Base-by-base conservation (phyloP, 1,284 basidiomycete genomes). In the Wolfiporia cocos region DNA sequence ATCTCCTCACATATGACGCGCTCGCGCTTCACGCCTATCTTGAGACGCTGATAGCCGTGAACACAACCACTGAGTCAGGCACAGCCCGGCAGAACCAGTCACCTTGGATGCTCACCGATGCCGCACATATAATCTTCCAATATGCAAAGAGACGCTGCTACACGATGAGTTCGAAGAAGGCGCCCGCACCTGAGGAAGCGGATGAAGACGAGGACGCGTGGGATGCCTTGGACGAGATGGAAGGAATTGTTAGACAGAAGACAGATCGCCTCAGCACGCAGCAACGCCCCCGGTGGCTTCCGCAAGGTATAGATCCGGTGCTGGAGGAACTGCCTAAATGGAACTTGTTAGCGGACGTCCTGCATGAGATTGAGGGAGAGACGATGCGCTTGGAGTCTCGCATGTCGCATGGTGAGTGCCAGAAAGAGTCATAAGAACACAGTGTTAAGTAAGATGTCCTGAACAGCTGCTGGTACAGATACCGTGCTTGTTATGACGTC, bases 241-340 rank as follows among this genome's bases (percentile, higher is more conserved):
- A 85, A 43, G 75, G 73, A 2, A n/a, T n/a, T n/a, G n/a, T n/a
- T 20, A 18, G 41, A 29, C 10, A n/a, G n/a, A n/a, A n/a, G n/a
- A n/a, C n/a, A n/a, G n/a, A n/a, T n/a, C n/a, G n/a, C n/a, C n/a
- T 7, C 36, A 26, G 33, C 29, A n/a, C 15, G 11, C 12, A 34
- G 34, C 30, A 31, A 20, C 50, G 59, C n/a, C 55, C 58, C 22
- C 63, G 52, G 26, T 90, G 91, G 81, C 55, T 93, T 9, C 88
- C 92, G 0, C 71, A 79, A 7, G 86, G 81, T 0, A 84, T 96
- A 57, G 81, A 91, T 31, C 88, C 91, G 0, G 78, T 93, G 0
- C 70, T 99, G 15, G 95, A 99, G 61, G 94, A 97, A 59, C 75
- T 90, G 30, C 95, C 95, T 0, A 99, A 99, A 59, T 99, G 96